These are phyloP conservation scores for Ballota nigra DNA, from an alignment of 257 asterid genomes.

Conservation along the genomic window DNA sequence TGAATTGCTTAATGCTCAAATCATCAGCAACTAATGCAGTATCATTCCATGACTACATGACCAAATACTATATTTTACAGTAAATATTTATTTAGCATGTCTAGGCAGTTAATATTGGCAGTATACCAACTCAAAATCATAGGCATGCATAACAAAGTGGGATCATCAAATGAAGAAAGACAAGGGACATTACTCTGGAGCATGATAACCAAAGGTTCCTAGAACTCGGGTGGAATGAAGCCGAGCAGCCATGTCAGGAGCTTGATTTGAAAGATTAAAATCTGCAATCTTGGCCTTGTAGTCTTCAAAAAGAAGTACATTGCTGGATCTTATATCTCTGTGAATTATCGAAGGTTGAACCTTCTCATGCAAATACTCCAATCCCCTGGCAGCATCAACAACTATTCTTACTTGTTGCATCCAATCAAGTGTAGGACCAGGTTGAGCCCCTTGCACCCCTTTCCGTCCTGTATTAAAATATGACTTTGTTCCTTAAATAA, in stretches of 20 bases:
- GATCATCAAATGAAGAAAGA: constrained; percentile 15
- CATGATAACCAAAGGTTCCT: constrained; percentile 99
- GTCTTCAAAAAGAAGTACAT: constrained; percentile 92
- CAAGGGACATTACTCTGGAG: constrained; percentile 79
- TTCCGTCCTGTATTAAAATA: constrained; percentile 67
- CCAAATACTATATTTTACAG: neutral
- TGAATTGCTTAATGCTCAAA: neutral
- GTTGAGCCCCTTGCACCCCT: constrained; percentile 98
- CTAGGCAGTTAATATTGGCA: neutral
- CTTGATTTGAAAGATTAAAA: constrained; percentile 93
- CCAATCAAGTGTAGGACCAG: constrained; percentile 99
- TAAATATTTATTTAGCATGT: neutral
- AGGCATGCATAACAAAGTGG: neutral
- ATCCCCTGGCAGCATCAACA: constrained; percentile 97
- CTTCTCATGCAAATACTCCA: constrained; percentile 94
- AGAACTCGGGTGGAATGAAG: constrained; percentile 97
- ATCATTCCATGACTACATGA: neutral
- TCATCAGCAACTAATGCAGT: neutral
- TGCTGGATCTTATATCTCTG: constrained; percentile 97
- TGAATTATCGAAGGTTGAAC: constrained; percentile 78
- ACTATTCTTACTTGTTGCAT: constrained; percentile 91
- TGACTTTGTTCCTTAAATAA: neutral
- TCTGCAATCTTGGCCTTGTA: constrained; percentile 91
- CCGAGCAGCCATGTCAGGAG: constrained; percentile 99
- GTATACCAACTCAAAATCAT: neutral